A percentile compares a stretch with the other conserved stretches of the same genome.
Evolutionary conservation across 2,329 filamentous ascomycete genomes (phyloP).

Genomic region (Calcarisporium arbuscula): DNA sequence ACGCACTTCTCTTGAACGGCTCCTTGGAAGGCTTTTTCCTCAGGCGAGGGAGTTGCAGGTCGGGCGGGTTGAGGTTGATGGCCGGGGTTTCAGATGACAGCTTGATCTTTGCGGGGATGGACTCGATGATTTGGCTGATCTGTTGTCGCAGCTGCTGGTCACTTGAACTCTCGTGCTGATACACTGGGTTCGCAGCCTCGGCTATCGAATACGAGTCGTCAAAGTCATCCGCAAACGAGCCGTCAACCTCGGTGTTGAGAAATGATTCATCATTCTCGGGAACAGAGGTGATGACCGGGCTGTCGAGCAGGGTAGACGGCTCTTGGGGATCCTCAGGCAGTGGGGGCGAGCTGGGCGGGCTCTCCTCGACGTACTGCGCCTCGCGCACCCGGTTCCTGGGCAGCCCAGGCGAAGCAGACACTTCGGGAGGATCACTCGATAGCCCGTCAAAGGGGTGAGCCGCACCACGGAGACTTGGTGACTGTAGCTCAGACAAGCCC

Average conservation of each 20-base stretch:
- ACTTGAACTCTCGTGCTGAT: constrained; percentile 30
- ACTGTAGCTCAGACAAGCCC: no score
- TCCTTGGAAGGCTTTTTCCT: constrained; percentile 38
- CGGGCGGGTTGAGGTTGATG: constrained; percentile 52
- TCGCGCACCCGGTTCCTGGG: constrained; percentile 22
- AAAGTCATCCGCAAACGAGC: constrained; percentile 40
- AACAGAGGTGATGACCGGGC: constrained; percentile 36
- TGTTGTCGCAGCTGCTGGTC: constrained; percentile 72
- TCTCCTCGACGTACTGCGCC: constrained; percentile 30
- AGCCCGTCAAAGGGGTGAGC: constrained; percentile 31
- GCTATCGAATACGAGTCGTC: constrained; percentile 33
- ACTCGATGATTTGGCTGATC: constrained; percentile 71
- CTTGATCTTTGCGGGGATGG: constrained; percentile 73
- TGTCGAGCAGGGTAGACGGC: constrained; percentile 33
- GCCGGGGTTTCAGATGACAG: constrained; percentile 51
- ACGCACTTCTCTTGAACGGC: constrained; percentile 39
- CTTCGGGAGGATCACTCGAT: constrained; percentile 37
- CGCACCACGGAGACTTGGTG: no score
- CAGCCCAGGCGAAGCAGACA: constrained; percentile 35
- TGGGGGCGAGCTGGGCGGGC: constrained; percentile 45
- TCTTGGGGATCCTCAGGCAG: constrained; percentile 14
- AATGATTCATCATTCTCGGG: constrained; percentile 32
- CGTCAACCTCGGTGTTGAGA: constrained; percentile 35
- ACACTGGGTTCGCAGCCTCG: constrained; percentile 18
- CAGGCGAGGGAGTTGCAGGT: constrained; percentile 44